Evolutionary conservation across 2,329 filamentous ascomycete genomes (phyloP).

Genomic region (Epichloe gansuensis): DNA sequence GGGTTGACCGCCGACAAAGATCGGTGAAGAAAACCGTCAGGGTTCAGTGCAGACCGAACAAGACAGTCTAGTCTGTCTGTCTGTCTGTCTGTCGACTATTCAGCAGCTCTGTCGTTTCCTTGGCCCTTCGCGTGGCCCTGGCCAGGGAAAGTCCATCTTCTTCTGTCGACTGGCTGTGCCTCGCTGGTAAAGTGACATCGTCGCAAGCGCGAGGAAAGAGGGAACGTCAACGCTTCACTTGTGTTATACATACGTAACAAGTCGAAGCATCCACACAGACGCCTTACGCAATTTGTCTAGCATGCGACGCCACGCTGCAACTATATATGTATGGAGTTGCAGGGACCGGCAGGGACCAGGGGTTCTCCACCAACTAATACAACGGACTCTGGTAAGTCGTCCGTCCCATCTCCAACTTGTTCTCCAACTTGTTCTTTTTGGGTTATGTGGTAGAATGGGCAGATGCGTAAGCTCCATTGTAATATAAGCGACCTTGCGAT

Average conservation of each 20-base stretch:
- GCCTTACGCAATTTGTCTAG: conserved; percentile 5
- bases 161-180: background rate
- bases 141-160: background rate
- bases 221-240: conserved; percentile 12
- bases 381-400: background rate
- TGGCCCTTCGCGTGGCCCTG: background rate
- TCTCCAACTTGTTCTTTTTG: background rate
- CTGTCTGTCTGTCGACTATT: background rate
- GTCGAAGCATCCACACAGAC: background rate
- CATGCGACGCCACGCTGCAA: conserved; percentile 7
- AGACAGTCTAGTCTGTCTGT: background rate
- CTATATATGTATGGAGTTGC: background rate
- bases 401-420: background rate
- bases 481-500: background rate
- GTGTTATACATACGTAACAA: conserved; percentile 2
- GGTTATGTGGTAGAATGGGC: background rate
- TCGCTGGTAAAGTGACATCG: background rate
- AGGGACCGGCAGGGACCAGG: conserved; percentile 1
- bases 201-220: conserved; percentile 15
- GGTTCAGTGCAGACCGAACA: background rate
- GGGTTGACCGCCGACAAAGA: conserved; percentile 3
- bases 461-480: background rate
- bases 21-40: conserved; percentile 3
- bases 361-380: background rate
- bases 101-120: no score